Percentiles rank a stretch among this genome's conserved stretches.
These are phyloP conservation scores for Piper longum DNA, from an alignment of 164 flowering plant genomes.

Conservation along the genomic window DNA sequence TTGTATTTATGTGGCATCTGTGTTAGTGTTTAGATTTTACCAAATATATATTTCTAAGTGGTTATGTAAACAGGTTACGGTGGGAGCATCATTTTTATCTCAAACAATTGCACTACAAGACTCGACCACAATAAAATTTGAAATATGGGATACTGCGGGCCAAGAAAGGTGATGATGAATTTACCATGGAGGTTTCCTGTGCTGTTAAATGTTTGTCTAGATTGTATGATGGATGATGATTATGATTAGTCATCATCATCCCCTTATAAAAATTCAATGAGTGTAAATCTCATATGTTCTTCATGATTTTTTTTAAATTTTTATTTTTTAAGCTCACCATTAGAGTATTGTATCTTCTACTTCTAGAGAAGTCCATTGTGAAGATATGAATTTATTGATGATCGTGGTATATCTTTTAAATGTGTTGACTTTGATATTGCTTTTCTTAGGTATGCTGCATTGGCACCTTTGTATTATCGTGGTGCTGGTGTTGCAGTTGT, in stretches of 20 bases:
- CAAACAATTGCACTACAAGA: conserved; percentile 97
- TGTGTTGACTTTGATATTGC: neutral
- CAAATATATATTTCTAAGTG: neutral
- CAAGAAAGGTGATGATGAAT: conserved; percentile 76
- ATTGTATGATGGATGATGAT: no score
- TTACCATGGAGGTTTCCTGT: neutral
- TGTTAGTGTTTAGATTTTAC: neutral
- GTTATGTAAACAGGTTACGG: conserved; percentile 64
- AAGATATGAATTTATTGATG: neutral
- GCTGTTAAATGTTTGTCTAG: neutral
- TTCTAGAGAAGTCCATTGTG: neutral
- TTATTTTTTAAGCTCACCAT: no score
- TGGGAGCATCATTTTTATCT: conserved; percentile 96
- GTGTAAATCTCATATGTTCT: neutral
- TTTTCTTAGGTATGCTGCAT: conserved; percentile 74
- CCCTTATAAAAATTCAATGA: neutral
- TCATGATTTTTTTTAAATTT: neutral
- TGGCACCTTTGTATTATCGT: conserved; percentile 95
- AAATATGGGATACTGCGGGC: conserved; percentile 99
- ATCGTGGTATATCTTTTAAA: neutral
- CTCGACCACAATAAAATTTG: conserved; percentile 95
- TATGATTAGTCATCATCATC: no score
- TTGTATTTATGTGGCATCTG: neutral
- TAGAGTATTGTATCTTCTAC: neutral
- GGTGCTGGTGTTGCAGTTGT: conserved; percentile 97